Evolutionary conservation across 345 rosid genomes (phyloP).

Genomic region (Eucalyptus dawsonii): DNA sequence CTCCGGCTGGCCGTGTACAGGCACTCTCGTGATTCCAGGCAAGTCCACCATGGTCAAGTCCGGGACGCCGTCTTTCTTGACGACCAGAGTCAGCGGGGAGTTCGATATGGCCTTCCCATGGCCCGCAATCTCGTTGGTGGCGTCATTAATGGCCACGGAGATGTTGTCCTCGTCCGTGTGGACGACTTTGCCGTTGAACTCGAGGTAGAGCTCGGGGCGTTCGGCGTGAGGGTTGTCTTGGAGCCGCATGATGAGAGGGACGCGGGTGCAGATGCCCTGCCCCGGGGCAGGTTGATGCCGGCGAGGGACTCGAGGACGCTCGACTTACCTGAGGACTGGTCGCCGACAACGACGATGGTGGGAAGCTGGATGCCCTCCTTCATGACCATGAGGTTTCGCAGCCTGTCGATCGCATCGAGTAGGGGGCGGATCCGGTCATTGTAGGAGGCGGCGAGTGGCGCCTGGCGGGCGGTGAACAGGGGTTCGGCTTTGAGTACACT

Average conservation of each 20-base stretch:
- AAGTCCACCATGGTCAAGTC: conserved; percentile 49
- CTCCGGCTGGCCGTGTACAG: neutral
- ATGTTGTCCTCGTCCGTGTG: conserved; percentile 6
- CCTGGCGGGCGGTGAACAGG: neutral
- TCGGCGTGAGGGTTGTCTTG: neutral
- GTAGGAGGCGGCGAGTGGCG: conserved; percentile 8
- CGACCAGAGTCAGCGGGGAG: conserved; percentile 23
- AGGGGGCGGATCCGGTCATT: conserved; percentile 32
- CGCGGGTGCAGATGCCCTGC: neutral
- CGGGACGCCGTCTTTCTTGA: conserved; percentile 33
- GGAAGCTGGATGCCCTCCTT: conserved; percentile 45
- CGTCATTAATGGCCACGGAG: conserved; percentile 4
- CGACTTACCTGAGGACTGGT: conserved; percentile 41
- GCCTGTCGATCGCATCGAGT: conserved; percentile 38
- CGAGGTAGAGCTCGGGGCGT: neutral
- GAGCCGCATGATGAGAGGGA: neutral
- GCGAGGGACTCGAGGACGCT: conserved; percentile 46
- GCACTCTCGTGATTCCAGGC: conserved; percentile 47
- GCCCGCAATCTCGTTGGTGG: conserved; percentile 40
- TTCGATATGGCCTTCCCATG: conserved; percentile 29
- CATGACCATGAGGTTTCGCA: conserved; percentile 23
- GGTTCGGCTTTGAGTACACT: neutral
- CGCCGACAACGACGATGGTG: conserved; percentile 45
- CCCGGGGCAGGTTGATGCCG: conserved; percentile 11
- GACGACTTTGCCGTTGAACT: neutral